These are phyloP conservation scores for Crithidia sp. DNA, from an alignment of 208 protist species.

Conservation along the genomic window DNA sequence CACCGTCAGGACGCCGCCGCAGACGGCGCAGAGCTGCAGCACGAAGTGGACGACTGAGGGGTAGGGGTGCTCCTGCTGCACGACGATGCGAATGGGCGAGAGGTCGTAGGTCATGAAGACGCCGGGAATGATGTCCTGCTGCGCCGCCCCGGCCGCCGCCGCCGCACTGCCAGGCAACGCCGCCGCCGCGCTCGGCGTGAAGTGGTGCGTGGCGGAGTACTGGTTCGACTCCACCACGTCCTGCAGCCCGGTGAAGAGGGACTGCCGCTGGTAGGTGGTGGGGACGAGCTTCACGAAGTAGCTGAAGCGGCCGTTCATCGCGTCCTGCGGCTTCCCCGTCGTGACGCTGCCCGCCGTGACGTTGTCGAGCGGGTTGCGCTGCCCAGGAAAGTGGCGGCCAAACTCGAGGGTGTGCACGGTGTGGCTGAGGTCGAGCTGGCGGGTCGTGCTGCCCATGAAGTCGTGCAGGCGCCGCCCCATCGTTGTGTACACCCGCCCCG, in stretches of 20 bases:
- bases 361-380: slow-evolving; percentile 80
- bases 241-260: slow-evolving; percentile 37
- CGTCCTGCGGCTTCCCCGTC: slow-evolving; percentile 24
- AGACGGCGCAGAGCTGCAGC: slow-evolving; percentile 72
- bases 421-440: slow-evolving; percentile 78
- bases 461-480: slow-evolving; percentile 63
- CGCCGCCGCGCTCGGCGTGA: slow-evolving; percentile 37
- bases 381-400: slow-evolving; percentile 72
- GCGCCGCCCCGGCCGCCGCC: neutral
- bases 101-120: slow-evolving; percentile 92
- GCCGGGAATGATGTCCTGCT: slow-evolving; percentile 51
- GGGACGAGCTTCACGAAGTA: slow-evolving; percentile 91
- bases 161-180: neutral
- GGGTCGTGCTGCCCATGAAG: slow-evolving; percentile 51
- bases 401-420: slow-evolving; percentile 83
- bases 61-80: slow-evolving; percentile 57
- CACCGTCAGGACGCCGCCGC: slow-evolving; percentile 72
- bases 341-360: slow-evolving; percentile 35
- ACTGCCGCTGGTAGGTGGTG: slow-evolving; percentile 65
- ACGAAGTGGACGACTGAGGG: slow-evolving; percentile 63
- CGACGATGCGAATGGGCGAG: slow-evolving; percentile 77
- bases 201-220: slow-evolving; percentile 91
- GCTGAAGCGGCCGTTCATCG: slow-evolving; percentile 81
- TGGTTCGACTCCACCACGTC: slow-evolving; percentile 76
- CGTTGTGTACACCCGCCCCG: slow-evolving; percentile 53